Base-by-base conservation (phyloP, 2,329 filamentous ascomycete genomes). In the Polychaeton citri region DNA sequence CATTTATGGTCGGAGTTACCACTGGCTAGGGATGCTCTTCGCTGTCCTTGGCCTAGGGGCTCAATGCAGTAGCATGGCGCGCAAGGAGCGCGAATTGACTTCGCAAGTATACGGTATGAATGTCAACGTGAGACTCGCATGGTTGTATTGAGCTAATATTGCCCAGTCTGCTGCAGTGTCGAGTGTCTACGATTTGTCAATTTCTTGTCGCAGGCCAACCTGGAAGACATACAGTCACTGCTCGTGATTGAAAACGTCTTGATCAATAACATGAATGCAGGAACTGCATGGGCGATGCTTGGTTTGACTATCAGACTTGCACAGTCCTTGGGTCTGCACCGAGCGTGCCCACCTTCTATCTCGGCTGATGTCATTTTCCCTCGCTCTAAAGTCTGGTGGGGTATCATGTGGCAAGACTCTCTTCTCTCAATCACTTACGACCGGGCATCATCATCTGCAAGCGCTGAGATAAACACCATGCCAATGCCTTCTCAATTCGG, bases 101-200 rank as follows among this genome's bases (percentile, higher is more conserved):
- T 77, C 74, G 7, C 73, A 76, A 48, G 74, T 78, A 19, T 77
- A 76, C 51, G 65, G 68, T 71, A 58, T 44, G 62, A 12, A 26
- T 12, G 2, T 19, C 8, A 8, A 20, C 5, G 6, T 21, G 4
- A n/a, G 6, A 6, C 19, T 20, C 9, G 16, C 12, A 5, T 20
- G n/a, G n/a, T 5, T 19, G 9, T 37, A 17, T 19, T 17, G 18
- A 32, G 33, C 58, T 64, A 35, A 63, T 40, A 24, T 19, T 21
- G 15, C 31, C 6, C 37, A 70, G 69, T 76, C 4, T 78, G 74
- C 55, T 78, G 74, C 53, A 73, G 71, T 33, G 76, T 77, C 42
- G 74, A 78, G 50, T 76, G 73, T 46, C 60, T 77, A 18, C 69
- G 74, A 13, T 72, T 76, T 54, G 74, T 70, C 17, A 78, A 78